Conservation (phyloP, 2,329 filamentous ascomycete genomes). For the Elsinoe necatrix region DNA sequence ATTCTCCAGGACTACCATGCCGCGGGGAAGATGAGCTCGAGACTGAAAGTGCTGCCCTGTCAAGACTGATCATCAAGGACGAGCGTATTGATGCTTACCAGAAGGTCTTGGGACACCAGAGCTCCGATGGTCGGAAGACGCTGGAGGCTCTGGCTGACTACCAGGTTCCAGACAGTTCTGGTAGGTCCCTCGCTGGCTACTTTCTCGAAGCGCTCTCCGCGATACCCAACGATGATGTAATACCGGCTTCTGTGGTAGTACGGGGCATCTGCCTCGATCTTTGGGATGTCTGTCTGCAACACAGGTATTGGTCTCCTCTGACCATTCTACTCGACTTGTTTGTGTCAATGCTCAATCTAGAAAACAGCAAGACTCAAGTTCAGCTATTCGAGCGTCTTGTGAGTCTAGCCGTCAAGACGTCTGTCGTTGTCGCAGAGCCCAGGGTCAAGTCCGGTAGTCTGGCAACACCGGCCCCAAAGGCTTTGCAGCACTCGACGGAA, state of each 20-base stretch:
- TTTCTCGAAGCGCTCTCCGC: slow-evolving; percentile 1
- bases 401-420: slow-evolving; percentile 36
- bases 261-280: slow-evolving; percentile 55
- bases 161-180: not conserved
- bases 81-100: not conserved
- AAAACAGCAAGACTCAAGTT: slow-evolving; percentile 51
- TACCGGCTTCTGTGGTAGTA: slow-evolving; percentile 48
- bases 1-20: not conserved
- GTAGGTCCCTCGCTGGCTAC: not conserved
- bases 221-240: not conserved
- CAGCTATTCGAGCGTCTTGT: slow-evolving; percentile 51
- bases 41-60: not conserved
- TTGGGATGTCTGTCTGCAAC: slow-evolving; percentile 59
- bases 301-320: slow-evolving; percentile 56
- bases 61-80: not conserved
- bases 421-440: slow-evolving; percentile 49
- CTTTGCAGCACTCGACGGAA: slow-evolving; percentile 27
- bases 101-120: not conserved
- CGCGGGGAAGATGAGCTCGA: not conserved
- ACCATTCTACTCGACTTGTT: slow-evolving; percentile 58
- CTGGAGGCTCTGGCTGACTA: not conserved
- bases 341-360: slow-evolving; percentile 53
- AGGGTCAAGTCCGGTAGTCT: slow-evolving; percentile 19
- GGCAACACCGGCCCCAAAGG: slow-evolving; percentile 22
- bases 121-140: not conserved